Conservation (phyloP, 2,329 filamentous ascomycete genomes). For the Sarocladium oryzae region DNA sequence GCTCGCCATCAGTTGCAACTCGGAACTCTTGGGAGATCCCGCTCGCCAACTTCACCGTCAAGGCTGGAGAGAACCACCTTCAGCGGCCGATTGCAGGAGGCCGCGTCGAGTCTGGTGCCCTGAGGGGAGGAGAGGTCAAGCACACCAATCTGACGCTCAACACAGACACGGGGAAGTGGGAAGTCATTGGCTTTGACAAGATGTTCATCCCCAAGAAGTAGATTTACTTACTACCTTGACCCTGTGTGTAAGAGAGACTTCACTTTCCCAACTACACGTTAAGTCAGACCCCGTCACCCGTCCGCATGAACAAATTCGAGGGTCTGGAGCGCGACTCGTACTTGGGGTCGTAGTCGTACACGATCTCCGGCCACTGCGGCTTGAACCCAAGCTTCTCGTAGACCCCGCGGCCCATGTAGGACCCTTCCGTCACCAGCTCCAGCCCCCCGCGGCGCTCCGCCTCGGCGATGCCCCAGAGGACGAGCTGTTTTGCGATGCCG, state of each 20-base stretch:
- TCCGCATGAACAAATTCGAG: conserved; percentile 42
- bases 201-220: conserved; percentile 14
- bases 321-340: conserved; percentile 30
- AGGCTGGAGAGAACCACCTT: conserved; percentile 53
- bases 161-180: conserved; percentile 19
- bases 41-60: conserved; percentile 64
- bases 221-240: too few species aligned
- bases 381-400: conserved; percentile 41
- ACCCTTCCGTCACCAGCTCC: conserved; percentile 40
- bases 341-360: conserved; percentile 36
- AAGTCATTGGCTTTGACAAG: conserved; percentile 18
- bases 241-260: too few species aligned
- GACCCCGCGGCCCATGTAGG: conserved; percentile 39
- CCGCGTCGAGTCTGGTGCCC: conserved; percentile 44
- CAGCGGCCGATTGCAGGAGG: conserved; percentile 35
- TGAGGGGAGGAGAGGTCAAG: conserved; percentile 39
- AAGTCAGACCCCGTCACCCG: too few species aligned
- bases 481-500: conserved; percentile 38
- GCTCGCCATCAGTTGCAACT: conserved; percentile 47
- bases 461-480: conserved; percentile 41
- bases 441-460: conserved; percentile 31
- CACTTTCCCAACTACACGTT: too few species aligned
- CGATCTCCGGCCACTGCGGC: conserved; percentile 33
- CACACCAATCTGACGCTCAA: conserved; percentile 46
- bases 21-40: conserved; percentile 59